Base-by-base conservation (phyloP, 306 rosid genomes). In the Amphicarpaea edgeworthii region DNA sequence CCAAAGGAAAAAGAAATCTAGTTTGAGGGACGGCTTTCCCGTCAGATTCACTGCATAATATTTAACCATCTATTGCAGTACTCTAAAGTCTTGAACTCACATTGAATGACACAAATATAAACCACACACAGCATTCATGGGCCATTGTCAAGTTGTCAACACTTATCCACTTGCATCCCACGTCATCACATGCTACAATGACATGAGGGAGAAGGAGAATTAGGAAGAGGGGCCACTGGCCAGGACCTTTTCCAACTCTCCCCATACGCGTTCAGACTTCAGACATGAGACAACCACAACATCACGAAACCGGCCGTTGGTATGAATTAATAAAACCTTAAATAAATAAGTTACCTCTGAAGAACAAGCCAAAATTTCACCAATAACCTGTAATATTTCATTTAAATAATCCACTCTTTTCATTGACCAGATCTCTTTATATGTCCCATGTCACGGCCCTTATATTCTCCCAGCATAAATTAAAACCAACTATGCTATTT, bases 281-380 rank as follows among this genome's bases (percentile, higher is more conserved):
- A n/a, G n/a, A n/a, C n/a, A n/a, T n/a, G 4, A 28, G 32, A 76
- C 88, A 84, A 60, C 77, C 82, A 87, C 34, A 69, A 32, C 82
- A 79, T 76, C 82, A 84, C 85, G 83, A 82, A 87, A 82, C 90
- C 90, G 90, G 90, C 90, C 87, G 14, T 42, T 43, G 55, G 12
- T 65, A 78, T 79, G 30, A 38, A 16, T n/a, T n/a, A n/a, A n/a
- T n/a, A 45, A 21, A 26, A 15, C 59, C 72, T 32, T n/a, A 8
- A 66, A 62, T 0, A 53, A 61, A 64, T 0, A 53, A 61, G 40
- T 64, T 38, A 64, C 58, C 61, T 60, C 24, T 26, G 28, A n/a
- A 86, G 5, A 68, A 34, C 28, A 72, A 67, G 76, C 82, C 90
- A n/a, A 81, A 64, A 3, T 3, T 78, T 60, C 66, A 83, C 73